These are phyloP conservation scores for Zygnema circumcarinatum DNA, from an alignment of 139 green algal genomes.

Conservation along the genomic window DNA sequence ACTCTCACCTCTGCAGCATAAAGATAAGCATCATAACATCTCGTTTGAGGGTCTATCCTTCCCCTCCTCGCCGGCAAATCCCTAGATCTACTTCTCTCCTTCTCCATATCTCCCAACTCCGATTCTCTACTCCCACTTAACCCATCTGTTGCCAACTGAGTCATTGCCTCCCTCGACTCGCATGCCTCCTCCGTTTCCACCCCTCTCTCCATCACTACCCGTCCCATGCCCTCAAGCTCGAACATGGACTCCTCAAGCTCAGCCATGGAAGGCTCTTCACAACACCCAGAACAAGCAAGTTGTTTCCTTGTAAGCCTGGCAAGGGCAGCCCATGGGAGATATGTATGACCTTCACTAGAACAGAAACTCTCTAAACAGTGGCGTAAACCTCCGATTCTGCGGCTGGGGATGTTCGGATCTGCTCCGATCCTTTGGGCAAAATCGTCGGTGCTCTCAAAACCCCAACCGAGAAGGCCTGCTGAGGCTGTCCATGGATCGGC, in stretches of 20 bases:
- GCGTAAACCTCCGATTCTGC: neutral
- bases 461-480: conserved; percentile 37
- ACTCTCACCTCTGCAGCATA: neutral
- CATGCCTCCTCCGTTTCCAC: neutral
- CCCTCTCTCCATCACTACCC: conserved; percentile 16
- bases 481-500: conserved; percentile 36
- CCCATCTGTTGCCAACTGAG: no score
- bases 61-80: neutral
- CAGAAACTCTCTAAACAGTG: neutral
- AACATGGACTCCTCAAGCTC: conserved; percentile 15
- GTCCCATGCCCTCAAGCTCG: neutral
- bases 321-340: conserved; percentile 20
- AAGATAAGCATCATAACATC: neutral
- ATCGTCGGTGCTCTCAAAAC: conserved; percentile 24
- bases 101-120: neutral
- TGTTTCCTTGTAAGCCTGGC: neutral
- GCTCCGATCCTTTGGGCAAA: conserved; percentile 41
- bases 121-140: neutral
- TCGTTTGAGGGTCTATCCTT: neutral
- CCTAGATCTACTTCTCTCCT: neutral
- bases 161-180: no score
- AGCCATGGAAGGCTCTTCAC: neutral
- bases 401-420: conserved; percentile 25
- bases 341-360: conserved; percentile 14
- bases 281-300: neutral